phyloP scores from a whole-genome alignment of 345 rosid species.

The Euphorbia pulcherrima region DNA sequence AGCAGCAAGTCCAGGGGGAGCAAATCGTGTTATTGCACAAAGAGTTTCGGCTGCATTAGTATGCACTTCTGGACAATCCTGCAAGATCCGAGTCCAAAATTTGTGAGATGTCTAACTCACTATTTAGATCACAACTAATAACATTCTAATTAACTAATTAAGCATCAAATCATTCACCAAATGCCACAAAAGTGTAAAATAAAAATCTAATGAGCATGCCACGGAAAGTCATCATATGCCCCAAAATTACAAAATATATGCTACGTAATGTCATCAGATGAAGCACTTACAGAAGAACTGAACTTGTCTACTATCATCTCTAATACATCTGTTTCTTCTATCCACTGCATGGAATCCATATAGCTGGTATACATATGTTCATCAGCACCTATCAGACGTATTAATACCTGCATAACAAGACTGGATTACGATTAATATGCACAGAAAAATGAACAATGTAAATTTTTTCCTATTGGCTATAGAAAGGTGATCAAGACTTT shows the following conservation, averaged over 20 bases:
- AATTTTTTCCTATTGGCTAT: neutral
- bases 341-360: slow-evolving; percentile 75
- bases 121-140: neutral
- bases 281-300: slow-evolving; percentile 77
- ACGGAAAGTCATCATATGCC: neutral
- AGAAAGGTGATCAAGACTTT: neutral
- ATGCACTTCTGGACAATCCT: slow-evolving; percentile 94
- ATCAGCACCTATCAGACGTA: slow-evolving; percentile 84
- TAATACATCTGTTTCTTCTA: slow-evolving; percentile 74
- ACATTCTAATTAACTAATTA: neutral
- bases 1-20: slow-evolving; percentile 77
- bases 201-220: too few relatives aligned
- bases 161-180: slow-evolving; percentile 6
- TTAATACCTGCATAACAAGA: slow-evolving; percentile 55
- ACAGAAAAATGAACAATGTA: neutral
- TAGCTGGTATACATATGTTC: slow-evolving; percentile 76
- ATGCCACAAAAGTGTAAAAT: too few relatives aligned
- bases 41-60: slow-evolving; percentile 90
- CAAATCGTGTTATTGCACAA: slow-evolving; percentile 75
- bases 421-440: neutral
- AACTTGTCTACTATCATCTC: slow-evolving; percentile 90
- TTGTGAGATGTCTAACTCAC: neutral
- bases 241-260: neutral
- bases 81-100: slow-evolving; percentile 15
- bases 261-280: neutral